Conservation (phyloP, 306 rosid species). For the Mimosa pudica region DNA sequence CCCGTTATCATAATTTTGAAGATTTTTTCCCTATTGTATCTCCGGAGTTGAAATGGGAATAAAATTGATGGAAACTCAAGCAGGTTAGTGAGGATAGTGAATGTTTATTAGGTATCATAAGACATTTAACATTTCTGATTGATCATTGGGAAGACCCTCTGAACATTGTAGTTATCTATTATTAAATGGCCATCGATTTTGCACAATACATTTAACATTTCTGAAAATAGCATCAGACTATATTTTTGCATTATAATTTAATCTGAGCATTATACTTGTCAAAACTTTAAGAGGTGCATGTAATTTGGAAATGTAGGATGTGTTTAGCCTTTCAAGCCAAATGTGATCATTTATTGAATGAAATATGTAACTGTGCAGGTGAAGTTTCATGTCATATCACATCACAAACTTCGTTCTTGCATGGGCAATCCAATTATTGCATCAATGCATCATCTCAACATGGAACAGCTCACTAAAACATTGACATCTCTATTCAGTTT, state of each 20-base stretch:
- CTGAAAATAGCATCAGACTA: neutral
- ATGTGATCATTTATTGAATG: conserved; percentile 10
- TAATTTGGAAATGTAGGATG: conserved; percentile 10
- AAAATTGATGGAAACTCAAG: neutral
- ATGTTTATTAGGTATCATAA: neutral
- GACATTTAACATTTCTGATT: too few relatives aligned
- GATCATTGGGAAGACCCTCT: too few relatives aligned
- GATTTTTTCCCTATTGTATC: neutral
- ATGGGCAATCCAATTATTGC: conserved; percentile 56
- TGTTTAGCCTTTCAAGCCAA: conserved; percentile 24
- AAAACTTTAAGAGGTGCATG: conserved; percentile 12
- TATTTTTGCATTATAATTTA: neutral
- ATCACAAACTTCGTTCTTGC: conserved; percentile 59
- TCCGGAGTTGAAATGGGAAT: neutral
- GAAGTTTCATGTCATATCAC: conserved; percentile 76
- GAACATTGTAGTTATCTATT: neutral
- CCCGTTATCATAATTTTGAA: too few relatives aligned
- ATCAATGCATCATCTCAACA: conserved; percentile 78
- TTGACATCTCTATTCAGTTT: conserved; percentile 65
- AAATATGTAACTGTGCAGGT: conserved; percentile 55
- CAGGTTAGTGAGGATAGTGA: neutral
- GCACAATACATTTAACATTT: neutral
- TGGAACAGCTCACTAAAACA: conserved; percentile 90
- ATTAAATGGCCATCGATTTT: neutral
- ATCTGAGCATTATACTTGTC: neutral